Percentiles rank a stretch among this genome's conserved stretches.
phyloP scores from a whole-genome alignment of 768 basidiomycete species.

The Auricularia auricula-judae region DNA sequence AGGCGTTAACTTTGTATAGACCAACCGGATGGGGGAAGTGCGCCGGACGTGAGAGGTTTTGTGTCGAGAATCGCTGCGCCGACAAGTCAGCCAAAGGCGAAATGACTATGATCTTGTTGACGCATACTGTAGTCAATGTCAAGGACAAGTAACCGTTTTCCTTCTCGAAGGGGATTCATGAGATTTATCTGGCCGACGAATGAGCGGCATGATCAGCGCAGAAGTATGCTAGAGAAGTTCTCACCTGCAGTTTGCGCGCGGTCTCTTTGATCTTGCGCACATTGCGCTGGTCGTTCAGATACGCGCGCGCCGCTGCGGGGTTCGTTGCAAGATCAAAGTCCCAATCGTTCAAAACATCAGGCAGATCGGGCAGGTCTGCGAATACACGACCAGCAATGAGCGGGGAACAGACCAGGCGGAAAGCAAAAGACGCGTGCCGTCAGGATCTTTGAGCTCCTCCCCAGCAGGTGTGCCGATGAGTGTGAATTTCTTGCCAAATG shows the following conservation, averaged over 20 bases:
- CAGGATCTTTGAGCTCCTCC: conserved; percentile 74
- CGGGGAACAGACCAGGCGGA: not conserved
- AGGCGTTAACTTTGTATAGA: too few relatives aligned
- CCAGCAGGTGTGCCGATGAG: conserved; percentile 80
- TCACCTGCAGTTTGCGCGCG: conserved; percentile 40
- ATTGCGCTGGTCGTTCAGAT: conserved; percentile 70
- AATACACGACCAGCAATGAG: too few relatives aligned
- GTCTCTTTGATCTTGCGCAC: conserved; percentile 70
- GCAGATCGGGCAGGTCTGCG: conserved; percentile 51
- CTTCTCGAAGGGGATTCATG: conserved; percentile 64
- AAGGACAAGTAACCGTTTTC: conserved; percentile 73
- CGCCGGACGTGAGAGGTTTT: conserved; percentile 72
- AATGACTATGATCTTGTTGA: not conserved
- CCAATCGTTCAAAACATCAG: conserved; percentile 68
- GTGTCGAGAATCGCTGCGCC: conserved; percentile 68
- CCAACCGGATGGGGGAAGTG: conserved; percentile 34
- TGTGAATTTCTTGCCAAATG: conserved; percentile 68
- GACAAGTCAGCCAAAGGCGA: not conserved
- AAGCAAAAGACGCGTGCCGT: conserved; percentile 26
- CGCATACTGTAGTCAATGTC: not conserved
- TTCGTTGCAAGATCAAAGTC: conserved; percentile 70
- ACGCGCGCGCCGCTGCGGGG: conserved; percentile 39
- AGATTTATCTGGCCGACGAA: conserved; percentile 32
- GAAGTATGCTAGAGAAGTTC: not conserved
- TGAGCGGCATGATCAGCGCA: not conserved